Evolutionary conservation across 805 yeast species (phyloP), one percentile per base, ranked within the genome.

Genomic region (Sugiyamaella qingdaonensis): DNA sequence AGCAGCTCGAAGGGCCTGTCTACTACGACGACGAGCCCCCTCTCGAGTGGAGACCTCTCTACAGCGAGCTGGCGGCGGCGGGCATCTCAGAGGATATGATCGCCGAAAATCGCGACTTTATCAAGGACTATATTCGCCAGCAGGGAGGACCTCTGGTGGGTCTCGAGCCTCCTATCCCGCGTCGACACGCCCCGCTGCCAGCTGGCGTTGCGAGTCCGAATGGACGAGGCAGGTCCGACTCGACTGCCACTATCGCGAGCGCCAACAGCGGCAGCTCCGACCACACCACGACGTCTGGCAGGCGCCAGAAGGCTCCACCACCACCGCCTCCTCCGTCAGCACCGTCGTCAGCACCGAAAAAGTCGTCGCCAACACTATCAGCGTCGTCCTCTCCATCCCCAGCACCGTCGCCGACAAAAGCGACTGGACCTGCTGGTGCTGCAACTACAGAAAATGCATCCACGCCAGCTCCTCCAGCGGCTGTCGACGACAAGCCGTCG

Each of bases 51-150:
- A 70, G 91, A 48, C 74, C 84, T 1, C 74, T 88, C 53, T 87
- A 88, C 58, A 71, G 78, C 8, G 90, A 86, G 63, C 74, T 88
- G 51, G 92, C 84, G 39, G 75, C 78, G 16, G 85, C 86, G 51
- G 96, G 96, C 0, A 88, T 88, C 54, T 69, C 88, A 0, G 95
- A 88, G 63, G 95, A 88, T 59, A 85, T 86, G 91, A 88, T 88
- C 66, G 94, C 91, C 0, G 92, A 86, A 50, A 87, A 88, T 64
- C 75, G 90, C 54, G 87, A 86, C 55, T 87, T 88, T 66, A 86
- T 88, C 64, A 88, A 86, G 66, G 84, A 83, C 51, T 88, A 86
- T 64, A 86, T 88, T 54, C 72, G 81, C 2, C 74, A 84, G 61
- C 84, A 82, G 65, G 88, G 94, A 51, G 86, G 91, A 19, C 85